Base-by-base conservation (phyloP, 768 basidiomycete genomes). In the Lactarius psammicola region DNA sequence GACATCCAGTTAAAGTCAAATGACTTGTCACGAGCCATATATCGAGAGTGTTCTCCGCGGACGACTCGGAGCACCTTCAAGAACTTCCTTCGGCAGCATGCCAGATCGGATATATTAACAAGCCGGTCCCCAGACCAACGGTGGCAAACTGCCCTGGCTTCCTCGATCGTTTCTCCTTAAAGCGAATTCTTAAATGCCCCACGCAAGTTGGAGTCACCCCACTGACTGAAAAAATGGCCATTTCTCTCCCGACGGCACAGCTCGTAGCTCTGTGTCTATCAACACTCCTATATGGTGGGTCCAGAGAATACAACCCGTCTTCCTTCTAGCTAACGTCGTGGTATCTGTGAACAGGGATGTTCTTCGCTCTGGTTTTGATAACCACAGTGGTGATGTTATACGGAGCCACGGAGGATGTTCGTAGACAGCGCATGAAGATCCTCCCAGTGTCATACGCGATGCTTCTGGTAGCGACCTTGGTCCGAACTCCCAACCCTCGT, bases 221-320 rank as follows among this genome's bases (percentile, higher is more conserved):
- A 49, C n/a, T 13, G 11, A 15, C 13, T 17, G 4, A 4, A 26
- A 49, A 23, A 3, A 49, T 49, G 46, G 23, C 4, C 23, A 49
- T 49, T 49, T 56, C 65, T n/a, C 55, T 66, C 7, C 34, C 13
- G 31, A 3, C 51, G 7, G 40, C 59, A 8, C 20, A 65, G 42
- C 28, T 65, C 15, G 4, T 51, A 31, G 36, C 64, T 33, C 55
- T 65, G 11, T 42, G 36, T 11, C 20, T 60, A 26, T 49, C 59
- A 4, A 61, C 64, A 26, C 40, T 56, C 34, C 64, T 65, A 18
- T 56, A 65, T 56, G 64, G 64, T 61, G 23, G 11, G 59, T 33
- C 30, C 9, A 1, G 33, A n/a, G 46, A 40, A 26, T 20, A 49
- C 46, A 23, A 11, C 11, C n/a, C 36, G 3, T 26, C 56, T 15